These are phyloP conservation scores for Cryphonectria radicalis DNA, from an alignment of 2,329 filamentous ascomycete species.

Conservation along the genomic window DNA sequence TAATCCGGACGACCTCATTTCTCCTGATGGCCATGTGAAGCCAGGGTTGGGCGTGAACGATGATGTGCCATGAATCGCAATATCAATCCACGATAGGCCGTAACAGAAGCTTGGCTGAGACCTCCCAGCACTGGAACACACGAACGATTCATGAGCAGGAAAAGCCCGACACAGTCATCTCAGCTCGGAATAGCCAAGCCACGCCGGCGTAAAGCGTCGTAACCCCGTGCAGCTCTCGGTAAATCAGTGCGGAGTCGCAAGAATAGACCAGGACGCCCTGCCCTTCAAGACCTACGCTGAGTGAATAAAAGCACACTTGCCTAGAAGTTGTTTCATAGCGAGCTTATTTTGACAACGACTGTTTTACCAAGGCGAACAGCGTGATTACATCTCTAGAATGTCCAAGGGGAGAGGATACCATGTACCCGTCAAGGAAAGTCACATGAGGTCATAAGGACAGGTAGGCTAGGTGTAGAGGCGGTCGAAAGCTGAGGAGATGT, in stretches of 20 bases:
- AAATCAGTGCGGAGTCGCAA: neutral
- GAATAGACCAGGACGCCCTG: neutral
- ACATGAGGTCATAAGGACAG: neutral
- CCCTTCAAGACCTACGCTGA: neutral
- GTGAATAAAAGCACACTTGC: neutral
- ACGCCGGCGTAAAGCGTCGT: neutral
- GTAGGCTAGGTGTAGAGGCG: neutral
- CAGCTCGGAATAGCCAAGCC: conserved; percentile 1
- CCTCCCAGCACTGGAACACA: neutral
- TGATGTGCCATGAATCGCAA: neutral
- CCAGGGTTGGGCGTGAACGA: neutral
- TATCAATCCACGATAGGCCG: neutral
- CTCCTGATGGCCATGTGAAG: neutral
- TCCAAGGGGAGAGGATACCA: neutral
- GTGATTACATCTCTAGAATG: neutral
- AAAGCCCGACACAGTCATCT: neutral
- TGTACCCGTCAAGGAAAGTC: neutral
- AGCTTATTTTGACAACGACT: neutral
- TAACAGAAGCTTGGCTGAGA: neutral
- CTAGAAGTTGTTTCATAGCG: neutral
- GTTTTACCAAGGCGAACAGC: neutral
- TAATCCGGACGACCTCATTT: neutral
- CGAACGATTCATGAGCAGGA: neutral
- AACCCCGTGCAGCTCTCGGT: neutral
- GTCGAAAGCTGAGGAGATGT: neutral